These are phyloP conservation scores for Entoloma clypeatum DNA, from an alignment of 1,284 basidiomycete species.

Conservation along the genomic window DNA sequence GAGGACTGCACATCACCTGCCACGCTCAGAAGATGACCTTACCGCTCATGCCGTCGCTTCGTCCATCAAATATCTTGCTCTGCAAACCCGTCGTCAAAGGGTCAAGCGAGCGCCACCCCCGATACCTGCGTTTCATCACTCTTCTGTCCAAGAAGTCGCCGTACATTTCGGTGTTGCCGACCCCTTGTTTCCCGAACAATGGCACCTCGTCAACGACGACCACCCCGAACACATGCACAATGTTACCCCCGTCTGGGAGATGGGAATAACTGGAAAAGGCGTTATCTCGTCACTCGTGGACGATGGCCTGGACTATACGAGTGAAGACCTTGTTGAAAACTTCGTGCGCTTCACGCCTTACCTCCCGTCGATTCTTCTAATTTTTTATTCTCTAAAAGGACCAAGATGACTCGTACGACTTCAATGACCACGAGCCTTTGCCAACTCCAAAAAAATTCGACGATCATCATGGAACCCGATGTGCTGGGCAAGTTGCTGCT, in stretches of 20 bases:
- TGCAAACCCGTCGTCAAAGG: conserved; percentile 60
- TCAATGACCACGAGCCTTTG: conserved; percentile 88
- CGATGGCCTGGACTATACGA: conserved; percentile 92
- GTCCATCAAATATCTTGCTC: conserved; percentile 54
- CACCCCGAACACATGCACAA: conserved; percentile 82
- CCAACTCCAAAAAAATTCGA: conserved; percentile 88
- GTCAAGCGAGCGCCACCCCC: conserved; percentile 69
- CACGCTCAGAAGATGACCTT: conserved; percentile 39
- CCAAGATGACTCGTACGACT: conserved; percentile 91
- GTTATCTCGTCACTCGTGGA: conserved; percentile 91
- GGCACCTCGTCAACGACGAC: conserved; percentile 86
- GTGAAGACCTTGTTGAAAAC: conserved; percentile 84
- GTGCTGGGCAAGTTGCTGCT: conserved; percentile 97
- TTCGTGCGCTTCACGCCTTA: conserved; percentile 60
- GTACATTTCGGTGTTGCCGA: conserved; percentile 75
- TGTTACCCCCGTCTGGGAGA: conserved; percentile 79
- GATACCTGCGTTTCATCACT: conserved; percentile 31
- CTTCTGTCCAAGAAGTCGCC: conserved; percentile 48
- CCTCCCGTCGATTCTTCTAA: conserved; percentile 5
- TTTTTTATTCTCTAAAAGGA: conserved; percentile 48
- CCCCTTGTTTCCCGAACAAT: conserved; percentile 85
- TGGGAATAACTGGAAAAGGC: conserved; percentile 84
- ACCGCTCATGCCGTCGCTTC: conserved; percentile 43
- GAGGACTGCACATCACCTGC: conserved; percentile 23
- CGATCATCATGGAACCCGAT: conserved; percentile 97